These are phyloP conservation scores for Suillus hirtellus DNA, from an alignment of 768 basidiomycete species.

Conservation along the genomic window DNA sequence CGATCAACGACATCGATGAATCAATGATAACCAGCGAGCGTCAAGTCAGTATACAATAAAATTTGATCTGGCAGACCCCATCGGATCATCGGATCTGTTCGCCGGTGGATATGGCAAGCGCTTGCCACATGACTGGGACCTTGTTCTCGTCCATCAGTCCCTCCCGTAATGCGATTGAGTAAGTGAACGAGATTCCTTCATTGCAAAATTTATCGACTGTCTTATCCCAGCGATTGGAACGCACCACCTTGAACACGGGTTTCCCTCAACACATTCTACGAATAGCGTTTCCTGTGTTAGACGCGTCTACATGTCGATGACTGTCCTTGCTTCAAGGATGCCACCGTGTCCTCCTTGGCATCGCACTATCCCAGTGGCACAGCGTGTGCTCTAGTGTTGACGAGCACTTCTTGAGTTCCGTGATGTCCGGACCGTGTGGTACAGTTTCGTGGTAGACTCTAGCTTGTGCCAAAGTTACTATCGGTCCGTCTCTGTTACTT, in stretches of 20 bases:
- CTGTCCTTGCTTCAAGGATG: constrained; percentile 98
- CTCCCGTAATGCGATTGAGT: constrained; percentile 89
- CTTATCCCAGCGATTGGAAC: constrained; percentile 60
- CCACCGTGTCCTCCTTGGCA: constrained; percentile 90
- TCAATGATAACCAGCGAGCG: too few species aligned
- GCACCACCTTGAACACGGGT: constrained; percentile 90
- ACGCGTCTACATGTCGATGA: constrained; percentile 72
- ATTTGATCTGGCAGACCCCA: too few species aligned
- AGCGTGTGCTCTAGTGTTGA: constrained; percentile 43
- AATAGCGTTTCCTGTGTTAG: constrained; percentile 79
- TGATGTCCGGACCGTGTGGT: constrained; percentile 54
- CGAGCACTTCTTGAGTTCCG: constrained; percentile 28
- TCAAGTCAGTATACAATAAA: too few species aligned
- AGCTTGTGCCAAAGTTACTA: constrained; percentile 39
- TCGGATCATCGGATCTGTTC: too few species aligned
- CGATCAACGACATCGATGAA: too few species aligned
- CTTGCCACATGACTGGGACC: too few species aligned
- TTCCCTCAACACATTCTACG: constrained; percentile 94
- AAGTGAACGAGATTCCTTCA: constrained; percentile 27
- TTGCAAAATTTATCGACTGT: constrained; percentile 4
- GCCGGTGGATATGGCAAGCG: too few species aligned
- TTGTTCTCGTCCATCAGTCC: constrained; percentile 74
- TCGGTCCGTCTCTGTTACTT: constrained; percentile 35
- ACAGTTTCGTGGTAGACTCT: constrained; percentile 37
- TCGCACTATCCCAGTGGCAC: constrained; percentile 69